phyloP scores from a whole-genome alignment of 2,329 filamentous ascomycete genomes.

The Magnaporthiopsis poae region DNA sequence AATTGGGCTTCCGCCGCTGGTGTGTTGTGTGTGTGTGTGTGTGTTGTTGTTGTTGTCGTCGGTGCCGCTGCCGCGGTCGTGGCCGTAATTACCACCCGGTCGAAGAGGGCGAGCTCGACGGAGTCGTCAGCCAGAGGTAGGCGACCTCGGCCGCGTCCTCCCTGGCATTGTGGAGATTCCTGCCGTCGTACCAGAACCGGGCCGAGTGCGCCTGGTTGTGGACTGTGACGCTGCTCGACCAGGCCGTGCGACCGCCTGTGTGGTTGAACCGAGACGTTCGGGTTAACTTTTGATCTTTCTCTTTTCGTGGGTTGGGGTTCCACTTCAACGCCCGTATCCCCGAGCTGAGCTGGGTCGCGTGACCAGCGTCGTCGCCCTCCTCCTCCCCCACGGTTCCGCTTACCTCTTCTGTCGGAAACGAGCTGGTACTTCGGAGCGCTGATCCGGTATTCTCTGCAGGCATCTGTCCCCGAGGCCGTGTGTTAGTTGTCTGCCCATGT shows the following conservation, averaged over 20 bases:
- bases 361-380: neutral
- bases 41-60: neutral
- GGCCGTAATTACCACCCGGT: neutral
- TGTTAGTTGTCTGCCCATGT: neutral
- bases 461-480: constrained; percentile 16
- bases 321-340: no score
- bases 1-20: neutral
- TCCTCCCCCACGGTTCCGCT: constrained; percentile 1
- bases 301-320: neutral
- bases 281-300: neutral
- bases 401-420: constrained; percentile 26
- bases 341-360: neutral
- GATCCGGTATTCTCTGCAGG: constrained; percentile 22
- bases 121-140: constrained; percentile 41
- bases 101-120: constrained; percentile 24
- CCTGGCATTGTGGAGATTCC: constrained; percentile 75
- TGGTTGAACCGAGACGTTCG: neutral
- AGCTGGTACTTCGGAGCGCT: constrained; percentile 22
- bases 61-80: neutral
- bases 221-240: constrained; percentile 74
- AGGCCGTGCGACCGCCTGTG: constrained; percentile 76
- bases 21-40: no score
- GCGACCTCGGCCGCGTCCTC: constrained; percentile 87
- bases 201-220: constrained; percentile 56
- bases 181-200: constrained; percentile 84